phyloP scores from a whole-genome alignment of 306 rosid genomes.

The Ammopiptanthus mongolicus region DNA sequence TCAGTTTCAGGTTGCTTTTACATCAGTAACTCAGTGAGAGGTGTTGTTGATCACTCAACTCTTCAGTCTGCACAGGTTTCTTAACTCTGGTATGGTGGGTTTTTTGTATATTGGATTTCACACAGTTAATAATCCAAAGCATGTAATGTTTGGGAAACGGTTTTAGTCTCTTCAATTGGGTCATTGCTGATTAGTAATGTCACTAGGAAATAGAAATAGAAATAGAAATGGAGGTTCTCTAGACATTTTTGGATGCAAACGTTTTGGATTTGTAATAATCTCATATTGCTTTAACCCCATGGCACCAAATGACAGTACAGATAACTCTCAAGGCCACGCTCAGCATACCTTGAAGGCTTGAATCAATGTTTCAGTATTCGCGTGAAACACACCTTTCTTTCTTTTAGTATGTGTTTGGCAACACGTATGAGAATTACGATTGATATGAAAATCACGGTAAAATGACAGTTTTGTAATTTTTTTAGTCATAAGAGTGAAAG shows the following conservation, averaged over 20 bases:
- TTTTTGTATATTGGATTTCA: slow-evolving; percentile 36
- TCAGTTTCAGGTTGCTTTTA: slow-evolving; percentile 81
- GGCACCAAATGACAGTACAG: background rate
- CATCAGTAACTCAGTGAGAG: slow-evolving; percentile 28
- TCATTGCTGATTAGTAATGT: slow-evolving; percentile 8
- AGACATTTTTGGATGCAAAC: slow-evolving; percentile 1
- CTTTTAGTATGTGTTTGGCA: too few relatives aligned
- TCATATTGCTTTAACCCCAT: background rate
- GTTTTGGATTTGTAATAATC: slow-evolving; percentile 4
- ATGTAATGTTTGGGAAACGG: slow-evolving; percentile 14
- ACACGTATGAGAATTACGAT: too few relatives aligned
- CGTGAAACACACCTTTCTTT: too few relatives aligned
- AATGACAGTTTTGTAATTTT: too few relatives aligned
- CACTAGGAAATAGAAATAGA: slow-evolving; percentile 18
- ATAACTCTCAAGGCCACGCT: background rate
- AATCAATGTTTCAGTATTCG: background rate
- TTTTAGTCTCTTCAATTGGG: slow-evolving; percentile 3
- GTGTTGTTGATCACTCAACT: background rate
- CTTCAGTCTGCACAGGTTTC: background rate
- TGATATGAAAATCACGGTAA: too few relatives aligned
- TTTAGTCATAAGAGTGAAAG: too few relatives aligned
- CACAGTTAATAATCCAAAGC: slow-evolving; percentile 22
- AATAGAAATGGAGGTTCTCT: slow-evolving; percentile 15
- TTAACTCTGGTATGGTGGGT: slow-evolving; percentile 22
- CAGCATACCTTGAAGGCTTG: background rate